A percentile compares a stretch with the other conserved stretches of the same genome.
Evolutionary conservation across 108 stramenopile genomes (phyloP).

Genomic region (Seminavis robusta): DNA sequence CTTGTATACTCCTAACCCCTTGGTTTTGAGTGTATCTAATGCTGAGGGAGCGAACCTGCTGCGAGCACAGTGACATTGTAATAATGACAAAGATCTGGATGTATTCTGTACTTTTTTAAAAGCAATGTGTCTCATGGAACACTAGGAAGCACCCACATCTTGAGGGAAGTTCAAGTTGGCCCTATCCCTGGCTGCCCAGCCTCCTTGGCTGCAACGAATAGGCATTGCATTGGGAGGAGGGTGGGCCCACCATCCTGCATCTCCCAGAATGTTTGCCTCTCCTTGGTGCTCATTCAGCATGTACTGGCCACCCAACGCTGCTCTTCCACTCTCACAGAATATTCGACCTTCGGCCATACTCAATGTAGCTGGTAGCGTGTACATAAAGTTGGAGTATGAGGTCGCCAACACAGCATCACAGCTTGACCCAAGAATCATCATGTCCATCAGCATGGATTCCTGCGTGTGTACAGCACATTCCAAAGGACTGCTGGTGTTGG

Average conservation of each 20-base stretch:
- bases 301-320: slow-evolving; percentile 1
- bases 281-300: background rate
- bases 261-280: background rate
- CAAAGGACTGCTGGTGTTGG: background rate
- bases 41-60: too few species aligned
- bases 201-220: background rate
- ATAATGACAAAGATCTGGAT: too few species aligned
- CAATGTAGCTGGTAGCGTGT: background rate
- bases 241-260: slow-evolving; percentile 5
- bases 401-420: background rate
- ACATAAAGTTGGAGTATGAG: background rate
- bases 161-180: background rate
- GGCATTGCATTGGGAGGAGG: slow-evolving; percentile 3
- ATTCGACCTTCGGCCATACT: background rate
- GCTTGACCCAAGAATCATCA: background rate
- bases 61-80: too few species aligned
- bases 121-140: too few species aligned
- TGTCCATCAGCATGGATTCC: background rate
- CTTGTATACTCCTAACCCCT: too few species aligned
- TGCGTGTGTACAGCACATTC: background rate
- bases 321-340: background rate
- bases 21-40: too few species aligned
- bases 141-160: too few species aligned
- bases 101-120: too few species aligned
- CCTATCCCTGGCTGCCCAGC: background rate